Percentiles rank a stretch among this genome's conserved stretches.
These are phyloP conservation scores for Lactarius sanguifluus DNA, from an alignment of 768 basidiomycete genomes.

Conservation along the genomic window DNA sequence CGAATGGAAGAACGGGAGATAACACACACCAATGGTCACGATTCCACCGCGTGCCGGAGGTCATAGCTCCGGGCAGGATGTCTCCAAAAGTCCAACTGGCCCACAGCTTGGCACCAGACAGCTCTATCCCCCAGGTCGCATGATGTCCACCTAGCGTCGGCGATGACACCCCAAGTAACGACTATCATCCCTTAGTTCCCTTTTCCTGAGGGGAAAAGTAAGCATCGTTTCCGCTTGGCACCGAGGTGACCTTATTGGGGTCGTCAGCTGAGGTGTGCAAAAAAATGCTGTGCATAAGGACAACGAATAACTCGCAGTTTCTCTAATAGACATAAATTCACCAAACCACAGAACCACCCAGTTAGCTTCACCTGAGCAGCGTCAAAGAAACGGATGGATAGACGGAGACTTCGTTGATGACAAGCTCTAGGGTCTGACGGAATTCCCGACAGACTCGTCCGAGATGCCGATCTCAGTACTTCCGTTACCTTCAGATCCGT, in stretches of 20 bases:
- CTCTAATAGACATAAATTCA: too few species aligned
- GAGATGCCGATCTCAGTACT: too few species aligned
- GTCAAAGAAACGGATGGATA: too few species aligned
- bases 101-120: constrained; percentile 76
- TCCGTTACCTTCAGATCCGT: too few species aligned
- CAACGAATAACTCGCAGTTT: background rate
- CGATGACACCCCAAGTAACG: background rate
- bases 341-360: too few species aligned
- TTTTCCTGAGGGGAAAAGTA: background rate
- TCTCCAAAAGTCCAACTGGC: constrained; percentile 54
- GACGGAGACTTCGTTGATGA: too few species aligned
- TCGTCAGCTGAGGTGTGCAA: background rate
- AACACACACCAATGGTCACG: constrained; percentile 35
- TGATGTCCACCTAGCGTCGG: constrained; percentile 1
- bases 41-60: background rate
- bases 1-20: background rate
- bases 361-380: too few species aligned
- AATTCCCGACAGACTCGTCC: too few species aligned
- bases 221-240: background rate
- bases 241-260: background rate
- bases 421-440: too few species aligned
- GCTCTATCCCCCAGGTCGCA: constrained; percentile 46
- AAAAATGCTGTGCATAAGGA: constrained; percentile 5
- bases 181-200: constrained; percentile 4
- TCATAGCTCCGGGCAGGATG: constrained; percentile 71